Conservation (phyloP, 441 rosid species). For the Syzygium syzygioides region DNA sequence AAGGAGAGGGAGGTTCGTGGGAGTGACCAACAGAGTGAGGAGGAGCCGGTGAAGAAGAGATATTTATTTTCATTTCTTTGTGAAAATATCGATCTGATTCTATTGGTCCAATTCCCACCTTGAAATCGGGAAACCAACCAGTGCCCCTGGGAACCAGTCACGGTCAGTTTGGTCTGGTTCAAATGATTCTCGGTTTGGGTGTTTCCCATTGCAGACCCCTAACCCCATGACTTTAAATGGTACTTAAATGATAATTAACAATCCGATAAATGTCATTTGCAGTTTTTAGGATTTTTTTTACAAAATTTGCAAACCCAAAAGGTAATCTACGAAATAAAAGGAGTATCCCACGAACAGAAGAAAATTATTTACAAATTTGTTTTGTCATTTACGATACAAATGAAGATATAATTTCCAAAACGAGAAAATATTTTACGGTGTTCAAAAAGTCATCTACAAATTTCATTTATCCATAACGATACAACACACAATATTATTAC, state of each 20-base stretch:
- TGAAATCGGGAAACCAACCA: too few relatives aligned
- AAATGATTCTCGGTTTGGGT: too few relatives aligned
- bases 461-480: neutral
- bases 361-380: neutral
- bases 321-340: neutral
- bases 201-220: too few relatives aligned
- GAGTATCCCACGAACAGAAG: fast-evolving
- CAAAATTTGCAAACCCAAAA: neutral
- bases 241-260: neutral
- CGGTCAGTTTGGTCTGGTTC: too few relatives aligned
- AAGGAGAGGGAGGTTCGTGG: too few relatives aligned
- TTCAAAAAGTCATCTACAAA: neutral
- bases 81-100: too few relatives aligned
- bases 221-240: neutral
- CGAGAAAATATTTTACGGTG: neutral
- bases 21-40: too few relatives aligned
- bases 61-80: too few relatives aligned
- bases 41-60: too few relatives aligned
- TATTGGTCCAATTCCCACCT: too few relatives aligned
- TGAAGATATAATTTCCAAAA: neutral
- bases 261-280: neutral
- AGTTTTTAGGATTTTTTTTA: neutral
- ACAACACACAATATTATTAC: neutral
- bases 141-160: too few relatives aligned
- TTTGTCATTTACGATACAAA: neutral